Evolutionary conservation across 306 rosid genomes (phyloP).

Genomic region (Sphenostylis stenocarpa): DNA sequence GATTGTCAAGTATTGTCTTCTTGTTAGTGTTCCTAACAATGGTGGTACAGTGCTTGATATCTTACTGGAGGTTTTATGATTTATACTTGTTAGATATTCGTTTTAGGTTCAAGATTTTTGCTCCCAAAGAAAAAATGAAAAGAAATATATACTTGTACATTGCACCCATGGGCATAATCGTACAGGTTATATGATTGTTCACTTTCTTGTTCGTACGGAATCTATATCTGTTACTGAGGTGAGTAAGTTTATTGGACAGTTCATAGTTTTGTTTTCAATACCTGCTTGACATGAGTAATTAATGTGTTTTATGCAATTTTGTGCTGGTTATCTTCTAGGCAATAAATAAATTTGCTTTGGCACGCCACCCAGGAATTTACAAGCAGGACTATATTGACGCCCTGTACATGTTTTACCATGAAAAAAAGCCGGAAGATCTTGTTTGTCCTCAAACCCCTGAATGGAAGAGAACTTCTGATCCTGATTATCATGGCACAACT

Average conservation of each 20-base stretch:
- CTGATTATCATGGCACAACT: conserved; percentile 67
- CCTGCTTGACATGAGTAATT: conserved; percentile 7
- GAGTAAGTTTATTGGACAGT: conserved; percentile 25
- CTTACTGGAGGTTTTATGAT: conserved; percentile 40
- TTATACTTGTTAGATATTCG: conserved; percentile 35
- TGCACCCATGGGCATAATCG: conserved; percentile 99
- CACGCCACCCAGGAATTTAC: conserved; percentile 95
- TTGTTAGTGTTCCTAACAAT: conserved; percentile 21
- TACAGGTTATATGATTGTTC: conserved; percentile 91
- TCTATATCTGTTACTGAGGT: conserved; percentile 81
- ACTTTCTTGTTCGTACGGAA: conserved; percentile 70
- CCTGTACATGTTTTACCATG: conserved; percentile 70
- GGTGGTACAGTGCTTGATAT: conserved; percentile 32
- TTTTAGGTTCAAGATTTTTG: conserved; percentile 75
- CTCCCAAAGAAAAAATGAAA: conserved; percentile 61
- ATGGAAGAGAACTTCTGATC: conserved; percentile 84
- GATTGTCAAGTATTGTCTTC: conserved; percentile 17
- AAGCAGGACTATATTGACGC: conserved; percentile 89
- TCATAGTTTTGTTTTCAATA: conserved; percentile 6
- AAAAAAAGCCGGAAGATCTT: conserved; percentile 74
- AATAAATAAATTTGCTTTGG: conserved; percentile 61
- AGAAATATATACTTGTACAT: conserved; percentile 87
- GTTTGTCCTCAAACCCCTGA: conserved; percentile 88
- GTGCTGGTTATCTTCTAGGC: conserved; percentile 57
- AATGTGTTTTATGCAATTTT: conserved; percentile 8